Base-by-base conservation (phyloP, 371 early-diverging fungal species). In the Circinella minor region DNA sequence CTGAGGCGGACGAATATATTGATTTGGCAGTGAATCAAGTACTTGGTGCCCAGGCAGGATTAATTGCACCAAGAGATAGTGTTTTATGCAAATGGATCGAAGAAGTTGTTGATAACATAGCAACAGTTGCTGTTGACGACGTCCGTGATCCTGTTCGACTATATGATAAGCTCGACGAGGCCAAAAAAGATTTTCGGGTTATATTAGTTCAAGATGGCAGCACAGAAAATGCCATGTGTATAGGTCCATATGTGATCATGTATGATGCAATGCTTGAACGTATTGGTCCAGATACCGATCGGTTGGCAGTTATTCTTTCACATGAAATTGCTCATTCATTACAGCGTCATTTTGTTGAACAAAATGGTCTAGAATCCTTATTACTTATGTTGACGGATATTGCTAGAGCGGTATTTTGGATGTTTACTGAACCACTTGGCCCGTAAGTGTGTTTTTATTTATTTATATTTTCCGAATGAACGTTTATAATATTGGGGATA, bases 241-340 rank as follows among this genome's bases (percentile, higher is more conserved):
- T 74, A 51, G 85, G 85, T 8, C 72, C 73, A 14, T 46, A 67
- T 4, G 66, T 85, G 13, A 39, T 85, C 13, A 74, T 87, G n/a
- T 83, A 84, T 71, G 79, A 87, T 68, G 48, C 83, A 68, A 66
- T 87, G 80, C 46, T 82, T 62, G 59, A 81, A 4, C 76, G 75
- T 37, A 74, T 90, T 69, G 87, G 84, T 10, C 84, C 84, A 62
- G 80, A 88, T 63, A 76, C 87, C 11, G 81, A 77, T 20, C 70
- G 80, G 54, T 72, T 88, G 65, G 90, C 90, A 3, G 89, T 86
- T 4, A 84, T 90, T 27, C 66, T 90, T 15, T 83, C 88, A 4
- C 90, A 90, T 72, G 90, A 90, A 66, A 78, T 90, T 36, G 88
- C 90, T 0, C 90, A 90, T 69, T 81, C 84, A 0, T 74, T 90